Percentiles rank a stretch among this genome's conserved stretches.
phyloP scores from a whole-genome alignment of 1,284 basidiomycete genomes.

The Megacollybia platyphylla region DNA sequence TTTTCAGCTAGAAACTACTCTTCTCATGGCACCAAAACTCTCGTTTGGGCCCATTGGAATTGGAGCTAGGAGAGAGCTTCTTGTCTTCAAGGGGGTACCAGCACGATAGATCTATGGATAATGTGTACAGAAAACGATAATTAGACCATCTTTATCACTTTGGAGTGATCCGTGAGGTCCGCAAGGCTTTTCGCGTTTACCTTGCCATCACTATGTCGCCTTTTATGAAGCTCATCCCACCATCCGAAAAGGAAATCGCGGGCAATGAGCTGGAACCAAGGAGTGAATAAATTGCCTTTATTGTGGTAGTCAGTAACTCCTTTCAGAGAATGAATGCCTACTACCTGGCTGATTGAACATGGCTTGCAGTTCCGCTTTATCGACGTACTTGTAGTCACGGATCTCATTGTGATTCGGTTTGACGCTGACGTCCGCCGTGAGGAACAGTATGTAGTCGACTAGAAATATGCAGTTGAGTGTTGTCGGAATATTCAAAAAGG shows the following conservation, averaged over 20 bases:
- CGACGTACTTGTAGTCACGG: slow-evolving; percentile 84
- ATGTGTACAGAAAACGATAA: slow-evolving; percentile 1
- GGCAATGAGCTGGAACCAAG: slow-evolving; percentile 99
- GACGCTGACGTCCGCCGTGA: slow-evolving; percentile 83
- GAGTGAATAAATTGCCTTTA: slow-evolving; percentile 83
- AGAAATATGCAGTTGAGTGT: slow-evolving; percentile 6
- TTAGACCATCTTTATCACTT: slow-evolving; percentile 68
- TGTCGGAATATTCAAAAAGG: not conserved
- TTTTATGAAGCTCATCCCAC: slow-evolving; percentile 85
- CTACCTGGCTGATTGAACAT: slow-evolving; percentile 83
- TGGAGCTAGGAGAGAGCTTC: slow-evolving; percentile 24
- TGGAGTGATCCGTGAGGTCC: slow-evolving; percentile 59
- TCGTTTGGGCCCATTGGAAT: slow-evolving; percentile 19
- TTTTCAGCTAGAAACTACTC: slow-evolving; percentile 27
- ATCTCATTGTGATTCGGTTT: slow-evolving; percentile 88
- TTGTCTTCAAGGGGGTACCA: slow-evolving; percentile 25
- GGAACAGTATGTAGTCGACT: slow-evolving; percentile 99
- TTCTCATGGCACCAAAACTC: slow-evolving; percentile 27
- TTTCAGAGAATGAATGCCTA: slow-evolving; percentile 8
- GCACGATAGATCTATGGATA: not conserved
- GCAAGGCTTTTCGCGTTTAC: slow-evolving; percentile 57
- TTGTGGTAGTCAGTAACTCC: slow-evolving; percentile 6
- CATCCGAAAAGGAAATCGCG: slow-evolving; percentile 95
- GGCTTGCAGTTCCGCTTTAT: slow-evolving; percentile 75
- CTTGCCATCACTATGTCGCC: slow-evolving; percentile 45